These are phyloP conservation scores for Ilex asprella DNA, from an alignment of 257 asterid species.

Conservation along the genomic window DNA sequence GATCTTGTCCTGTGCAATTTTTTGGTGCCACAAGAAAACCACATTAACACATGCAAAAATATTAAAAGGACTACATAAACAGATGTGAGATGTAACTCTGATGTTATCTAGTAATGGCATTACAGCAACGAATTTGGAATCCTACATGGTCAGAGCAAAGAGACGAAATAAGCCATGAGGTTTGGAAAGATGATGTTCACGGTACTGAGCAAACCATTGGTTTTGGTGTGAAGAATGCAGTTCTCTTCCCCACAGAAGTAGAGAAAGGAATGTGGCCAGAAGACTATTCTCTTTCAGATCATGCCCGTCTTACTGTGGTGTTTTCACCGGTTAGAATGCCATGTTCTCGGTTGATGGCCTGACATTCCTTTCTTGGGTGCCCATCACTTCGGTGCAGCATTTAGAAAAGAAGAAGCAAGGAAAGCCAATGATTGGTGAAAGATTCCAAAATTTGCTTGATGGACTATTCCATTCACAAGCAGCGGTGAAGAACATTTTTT, in stretches of 20 bases:
- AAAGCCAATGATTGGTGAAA: too few species aligned
- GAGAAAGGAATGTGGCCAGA: slow-evolving; percentile 98
- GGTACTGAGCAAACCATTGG: slow-evolving; percentile 78
- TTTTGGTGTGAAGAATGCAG: slow-evolving; percentile 84
- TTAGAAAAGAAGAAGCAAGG: too few species aligned
- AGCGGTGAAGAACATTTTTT: too few species aligned
- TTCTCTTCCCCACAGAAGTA: slow-evolving; percentile 86
- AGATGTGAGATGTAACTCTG: too few species aligned
- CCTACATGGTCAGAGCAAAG: slow-evolving; percentile 50
- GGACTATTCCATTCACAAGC: too few species aligned
- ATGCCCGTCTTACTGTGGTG: slow-evolving; percentile 88
- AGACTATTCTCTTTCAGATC: slow-evolving; percentile 92
- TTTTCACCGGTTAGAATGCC: slow-evolving; percentile 87
- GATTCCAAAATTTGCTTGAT: too few species aligned
- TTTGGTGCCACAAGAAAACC: too few species aligned
- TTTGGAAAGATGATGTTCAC: slow-evolving; percentile 19
- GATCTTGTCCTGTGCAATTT: too few species aligned
- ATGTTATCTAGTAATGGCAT: not conserved
- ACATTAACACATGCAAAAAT: too few species aligned
- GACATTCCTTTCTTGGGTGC: slow-evolving; percentile 6
- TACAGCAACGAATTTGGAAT: slow-evolving; percentile 84
- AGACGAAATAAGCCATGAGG: slow-evolving; percentile 31
- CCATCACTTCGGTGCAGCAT: too few species aligned
- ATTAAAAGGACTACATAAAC: too few species aligned
- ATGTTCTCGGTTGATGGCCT: slow-evolving; percentile 49